These are phyloP conservation scores for Monosiga brevicollis DNA, from an alignment of 78 protist genomes.

Conservation along the genomic window DNA sequence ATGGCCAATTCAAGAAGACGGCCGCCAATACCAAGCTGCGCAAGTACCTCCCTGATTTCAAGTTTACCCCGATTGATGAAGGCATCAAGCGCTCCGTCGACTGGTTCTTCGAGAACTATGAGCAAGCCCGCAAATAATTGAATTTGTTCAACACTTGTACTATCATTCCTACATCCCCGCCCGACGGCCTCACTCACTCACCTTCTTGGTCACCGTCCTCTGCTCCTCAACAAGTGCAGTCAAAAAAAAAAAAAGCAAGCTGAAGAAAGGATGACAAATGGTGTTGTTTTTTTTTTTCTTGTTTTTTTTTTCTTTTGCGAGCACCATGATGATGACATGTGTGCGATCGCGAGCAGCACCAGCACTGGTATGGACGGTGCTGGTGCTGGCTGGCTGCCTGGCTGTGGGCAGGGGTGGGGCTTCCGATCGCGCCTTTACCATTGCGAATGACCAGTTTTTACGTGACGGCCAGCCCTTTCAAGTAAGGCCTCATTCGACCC, in stretches of 20 bases:
- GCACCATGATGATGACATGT: not conserved
- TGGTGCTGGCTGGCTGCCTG: not conserved
- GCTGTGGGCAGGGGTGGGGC: too few species aligned
- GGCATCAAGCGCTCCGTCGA: conserved; percentile 44
- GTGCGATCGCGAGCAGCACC: not conserved
- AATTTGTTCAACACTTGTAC: too few species aligned
- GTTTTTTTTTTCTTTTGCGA: not conserved
- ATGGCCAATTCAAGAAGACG: conserved; percentile 91
- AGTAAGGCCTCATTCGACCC: too few species aligned
- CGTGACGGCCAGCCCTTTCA: too few species aligned
- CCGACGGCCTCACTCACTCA: too few species aligned
- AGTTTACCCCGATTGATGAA: conserved; percentile 71
- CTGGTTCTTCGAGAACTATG: conserved; percentile 81
- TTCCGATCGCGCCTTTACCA: too few species aligned
- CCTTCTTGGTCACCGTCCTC: too few species aligned
- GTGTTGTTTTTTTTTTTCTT: not conserved
- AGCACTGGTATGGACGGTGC: not conserved
- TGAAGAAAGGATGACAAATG: too few species aligned
- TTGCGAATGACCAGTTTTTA: too few species aligned
- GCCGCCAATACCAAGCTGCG: conserved; percentile 75
- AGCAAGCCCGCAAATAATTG: conserved; percentile 48
- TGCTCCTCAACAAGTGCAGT: not conserved
- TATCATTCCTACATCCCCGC: too few species aligned
- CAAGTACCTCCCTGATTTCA: conserved; percentile 48
- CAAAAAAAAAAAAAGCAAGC: not conserved